These are phyloP conservation scores for Solanum peruvianum DNA, from an alignment of 257 asterid genomes.

Conservation along the genomic window DNA sequence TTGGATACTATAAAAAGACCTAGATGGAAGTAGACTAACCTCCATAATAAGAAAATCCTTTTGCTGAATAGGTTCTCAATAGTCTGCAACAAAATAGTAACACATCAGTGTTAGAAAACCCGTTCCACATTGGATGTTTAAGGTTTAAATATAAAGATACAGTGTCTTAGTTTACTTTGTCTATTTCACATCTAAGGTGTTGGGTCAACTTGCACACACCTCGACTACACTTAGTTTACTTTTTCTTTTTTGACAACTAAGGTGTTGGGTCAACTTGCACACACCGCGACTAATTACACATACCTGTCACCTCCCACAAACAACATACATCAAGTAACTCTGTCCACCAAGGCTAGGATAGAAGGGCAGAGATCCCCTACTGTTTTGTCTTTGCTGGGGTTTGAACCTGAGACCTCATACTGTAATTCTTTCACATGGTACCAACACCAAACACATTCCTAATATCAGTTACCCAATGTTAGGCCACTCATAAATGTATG, in stretches of 20 bases:
- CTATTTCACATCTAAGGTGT: too few species aligned
- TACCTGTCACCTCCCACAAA: background rate
- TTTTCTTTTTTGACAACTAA: background rate
- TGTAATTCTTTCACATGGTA: background rate
- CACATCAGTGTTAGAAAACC: background rate
- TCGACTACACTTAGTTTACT: too few species aligned
- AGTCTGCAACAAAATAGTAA: constrained; percentile 49
- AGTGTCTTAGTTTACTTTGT: background rate
- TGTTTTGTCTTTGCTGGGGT: background rate
- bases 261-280: background rate
- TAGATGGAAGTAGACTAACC: constrained; percentile 41
- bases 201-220: too few species aligned
- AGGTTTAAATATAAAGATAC: background rate
- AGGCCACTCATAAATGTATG: background rate
- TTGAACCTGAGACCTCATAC: background rate
- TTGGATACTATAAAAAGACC: background rate
- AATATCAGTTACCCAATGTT: background rate
- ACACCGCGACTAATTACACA: background rate
- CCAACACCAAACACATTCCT: background rate
- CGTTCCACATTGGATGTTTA: background rate
- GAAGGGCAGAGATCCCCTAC: background rate
- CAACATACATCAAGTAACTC: background rate
- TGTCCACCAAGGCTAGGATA: background rate
- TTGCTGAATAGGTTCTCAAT: constrained; percentile 86
- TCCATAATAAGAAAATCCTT: constrained; percentile 62